Evolutionary conservation across 495 filamentous ascomycete species (phyloP).

Genomic region (Pseudotulostoma volvatum): DNA sequence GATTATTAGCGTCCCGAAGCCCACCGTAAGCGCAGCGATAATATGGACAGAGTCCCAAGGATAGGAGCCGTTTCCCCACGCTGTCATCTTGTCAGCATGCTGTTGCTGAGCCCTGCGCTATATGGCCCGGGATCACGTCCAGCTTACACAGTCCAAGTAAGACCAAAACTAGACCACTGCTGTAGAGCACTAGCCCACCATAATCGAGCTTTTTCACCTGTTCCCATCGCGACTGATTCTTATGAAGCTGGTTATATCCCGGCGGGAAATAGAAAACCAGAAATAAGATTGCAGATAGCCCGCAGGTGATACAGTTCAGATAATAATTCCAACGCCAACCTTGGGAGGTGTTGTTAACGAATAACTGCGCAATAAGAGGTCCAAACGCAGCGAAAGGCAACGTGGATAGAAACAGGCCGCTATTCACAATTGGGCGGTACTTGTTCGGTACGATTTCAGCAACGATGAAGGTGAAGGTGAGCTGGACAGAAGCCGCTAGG

Average conservation of each 20-base stretch:
- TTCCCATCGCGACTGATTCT: slow-evolving; percentile 13
- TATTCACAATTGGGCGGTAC: slow-evolving; percentile 19
- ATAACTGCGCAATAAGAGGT: slow-evolving; percentile 21
- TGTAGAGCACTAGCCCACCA: slow-evolving; percentile 24
- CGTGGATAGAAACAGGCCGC: slow-evolving; percentile 20
- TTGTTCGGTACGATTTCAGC: slow-evolving; percentile 31
- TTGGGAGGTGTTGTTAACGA: slow-evolving; percentile 18
- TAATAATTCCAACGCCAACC: slow-evolving; percentile 33
- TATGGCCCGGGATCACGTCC: not conserved
- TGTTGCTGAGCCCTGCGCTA: not conserved
- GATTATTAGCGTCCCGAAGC: slow-evolving; percentile 21
- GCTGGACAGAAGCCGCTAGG: slow-evolving; percentile 20
- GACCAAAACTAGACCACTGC: slow-evolving; percentile 26
- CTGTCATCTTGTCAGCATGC: not conserved
- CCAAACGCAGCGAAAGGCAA: slow-evolving; percentile 27
- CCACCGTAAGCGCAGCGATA: slow-evolving; percentile 28
- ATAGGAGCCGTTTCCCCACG: slow-evolving; percentile 33
- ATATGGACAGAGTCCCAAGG: slow-evolving; percentile 33
- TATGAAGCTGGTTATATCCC: slow-evolving; percentile 16
- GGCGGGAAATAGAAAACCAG: slow-evolving; percentile 24
- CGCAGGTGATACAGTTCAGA: slow-evolving; percentile 24
- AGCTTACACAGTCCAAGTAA: slow-evolving; percentile 30
- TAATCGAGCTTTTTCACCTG: slow-evolving; percentile 28
- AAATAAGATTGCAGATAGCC: slow-evolving; percentile 19
- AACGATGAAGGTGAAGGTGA: slow-evolving; percentile 21